Conservation (phyloP, 352 stramenopile species). For the Phytophthora syringae region DNA sequence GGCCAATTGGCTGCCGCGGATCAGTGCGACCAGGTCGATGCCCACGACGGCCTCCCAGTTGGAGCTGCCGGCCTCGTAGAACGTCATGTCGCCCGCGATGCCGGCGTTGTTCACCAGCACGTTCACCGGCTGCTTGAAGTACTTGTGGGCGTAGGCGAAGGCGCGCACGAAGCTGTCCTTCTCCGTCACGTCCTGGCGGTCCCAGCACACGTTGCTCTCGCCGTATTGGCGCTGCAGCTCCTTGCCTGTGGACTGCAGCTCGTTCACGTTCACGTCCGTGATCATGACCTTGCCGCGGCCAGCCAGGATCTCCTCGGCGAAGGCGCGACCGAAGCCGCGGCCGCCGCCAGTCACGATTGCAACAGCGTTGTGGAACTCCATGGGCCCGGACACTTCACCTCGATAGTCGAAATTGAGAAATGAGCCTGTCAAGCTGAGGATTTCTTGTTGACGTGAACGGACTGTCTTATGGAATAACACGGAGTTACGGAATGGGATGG, state of each 20-base stretch:
- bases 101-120: constrained; percentile 85
- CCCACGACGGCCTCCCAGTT: constrained; percentile 73
- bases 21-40: constrained; percentile 76
- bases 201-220: constrained; percentile 62
- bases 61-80: constrained; percentile 43
- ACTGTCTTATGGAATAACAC: constrained; percentile 12
- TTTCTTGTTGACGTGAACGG: constrained; percentile 34
- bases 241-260: constrained; percentile 64
- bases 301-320: constrained; percentile 61
- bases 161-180: constrained; percentile 60
- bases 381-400: constrained; percentile 26
- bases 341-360: constrained; percentile 78
- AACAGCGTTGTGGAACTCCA: constrained; percentile 68
- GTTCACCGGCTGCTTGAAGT: constrained; percentile 71
- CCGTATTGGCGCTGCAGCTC: constrained; percentile 61
- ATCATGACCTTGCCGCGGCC: constrained; percentile 69
- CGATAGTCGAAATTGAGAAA: constrained; percentile 20
- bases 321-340: constrained; percentile 70
- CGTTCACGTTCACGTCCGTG: constrained; percentile 75
- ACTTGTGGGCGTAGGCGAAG: constrained; percentile 66
- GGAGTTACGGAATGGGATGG: not conserved
- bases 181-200: constrained; percentile 77
- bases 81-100: constrained; percentile 65
- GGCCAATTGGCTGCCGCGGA: constrained; percentile 72
- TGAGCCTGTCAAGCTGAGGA: constrained; percentile 10